Percentiles rank a stretch among this genome's conserved stretches.
phyloP scores from a whole-genome alignment of 176 grass and related monocot genomes.

The Musa acuminata region DNA sequence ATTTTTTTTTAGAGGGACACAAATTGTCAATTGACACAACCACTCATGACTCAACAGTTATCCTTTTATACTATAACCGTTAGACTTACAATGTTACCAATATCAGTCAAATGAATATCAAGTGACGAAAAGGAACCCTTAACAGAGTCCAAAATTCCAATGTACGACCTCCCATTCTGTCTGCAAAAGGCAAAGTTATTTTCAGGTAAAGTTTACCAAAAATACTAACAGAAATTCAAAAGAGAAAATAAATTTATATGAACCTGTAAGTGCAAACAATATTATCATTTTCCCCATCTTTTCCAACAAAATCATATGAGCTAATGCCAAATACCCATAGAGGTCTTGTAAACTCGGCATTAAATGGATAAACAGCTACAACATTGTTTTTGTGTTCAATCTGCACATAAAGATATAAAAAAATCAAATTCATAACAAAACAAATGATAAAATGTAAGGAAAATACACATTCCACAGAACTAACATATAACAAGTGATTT shows the following conservation, averaged over 20 bases:
- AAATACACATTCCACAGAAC: not conserved
- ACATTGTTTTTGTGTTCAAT: slow-evolving; percentile 68
- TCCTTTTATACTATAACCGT: not conserved
- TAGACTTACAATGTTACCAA: slow-evolving; percentile 61
- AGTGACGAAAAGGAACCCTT: slow-evolving; percentile 59
- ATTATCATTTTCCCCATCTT: slow-evolving; percentile 28
- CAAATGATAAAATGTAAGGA: not conserved
- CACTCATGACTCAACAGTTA: too few relatives aligned
- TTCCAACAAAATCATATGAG: slow-evolving; percentile 78
- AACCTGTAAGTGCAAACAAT: slow-evolving; percentile 93
- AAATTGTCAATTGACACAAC: too few relatives aligned
- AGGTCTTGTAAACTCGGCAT: slow-evolving; percentile 85
- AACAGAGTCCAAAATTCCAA: slow-evolving; percentile 69
- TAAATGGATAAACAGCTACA: slow-evolving; percentile 48
- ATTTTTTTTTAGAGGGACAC: too few relatives aligned
- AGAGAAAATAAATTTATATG: not conserved
- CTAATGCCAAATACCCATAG: slow-evolving; percentile 87
- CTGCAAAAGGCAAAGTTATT: slow-evolving; percentile 31
- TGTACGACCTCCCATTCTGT: slow-evolving; percentile 67
- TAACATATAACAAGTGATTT: not conserved
- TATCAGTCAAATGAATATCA: slow-evolving; percentile 63
- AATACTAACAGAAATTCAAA: not conserved
- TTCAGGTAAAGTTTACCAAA: not conserved
- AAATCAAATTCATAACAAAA: not conserved
- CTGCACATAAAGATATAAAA: slow-evolving; percentile 28